These are phyloP conservation scores for Bacterosira constricta DNA, from an alignment of 108 stramenopile species.

Conservation along the genomic window DNA sequence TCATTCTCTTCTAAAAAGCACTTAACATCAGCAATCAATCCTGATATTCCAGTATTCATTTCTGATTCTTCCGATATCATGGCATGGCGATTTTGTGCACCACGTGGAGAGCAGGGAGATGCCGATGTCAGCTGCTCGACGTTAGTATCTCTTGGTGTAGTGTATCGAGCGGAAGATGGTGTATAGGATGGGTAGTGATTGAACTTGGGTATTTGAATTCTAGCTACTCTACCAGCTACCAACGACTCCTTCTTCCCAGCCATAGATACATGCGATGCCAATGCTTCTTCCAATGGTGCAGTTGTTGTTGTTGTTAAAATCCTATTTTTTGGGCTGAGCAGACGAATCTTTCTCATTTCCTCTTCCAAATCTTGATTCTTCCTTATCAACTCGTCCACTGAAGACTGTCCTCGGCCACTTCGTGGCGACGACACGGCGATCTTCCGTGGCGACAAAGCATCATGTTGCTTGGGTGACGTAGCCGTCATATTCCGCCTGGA, in stretches of 20 bases:
- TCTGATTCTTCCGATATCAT: background rate
- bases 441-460: background rate
- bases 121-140: background rate
- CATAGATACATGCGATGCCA: background rate
- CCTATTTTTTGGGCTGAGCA: background rate
- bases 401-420: too few relatives aligned
- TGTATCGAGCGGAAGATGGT: background rate
- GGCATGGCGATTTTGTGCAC: background rate
- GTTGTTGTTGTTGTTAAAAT: background rate
- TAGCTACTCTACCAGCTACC: too few relatives aligned
- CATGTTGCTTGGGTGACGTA: background rate
- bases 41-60: background rate
- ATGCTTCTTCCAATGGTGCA: background rate
- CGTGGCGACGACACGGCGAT: background rate
- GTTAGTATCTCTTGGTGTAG: background rate
- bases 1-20: background rate
- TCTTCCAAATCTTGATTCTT: background rate
- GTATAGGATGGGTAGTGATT: background rate
- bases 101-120: background rate
- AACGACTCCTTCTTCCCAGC: too few relatives aligned
- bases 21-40: background rate
- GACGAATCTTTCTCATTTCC: background rate
- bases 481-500: background rate
- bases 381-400: background rate
- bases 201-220: background rate